These are phyloP conservation scores for Metschnikowia kofuensis DNA, from an alignment of 805 yeast species.

Conservation along the genomic window DNA sequence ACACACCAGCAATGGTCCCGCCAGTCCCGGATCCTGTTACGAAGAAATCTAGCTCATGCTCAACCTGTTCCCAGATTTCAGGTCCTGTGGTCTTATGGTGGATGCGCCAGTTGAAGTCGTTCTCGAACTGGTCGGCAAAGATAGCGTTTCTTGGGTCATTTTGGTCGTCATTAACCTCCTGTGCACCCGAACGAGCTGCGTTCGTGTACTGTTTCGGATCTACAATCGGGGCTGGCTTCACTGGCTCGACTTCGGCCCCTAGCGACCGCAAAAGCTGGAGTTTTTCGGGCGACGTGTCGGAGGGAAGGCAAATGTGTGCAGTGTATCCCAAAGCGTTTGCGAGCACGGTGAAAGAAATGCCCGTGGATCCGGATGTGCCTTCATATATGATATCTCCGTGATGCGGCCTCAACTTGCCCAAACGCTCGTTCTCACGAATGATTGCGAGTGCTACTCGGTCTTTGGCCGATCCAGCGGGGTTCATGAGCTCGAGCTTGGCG, in stretches of 20 bases:
- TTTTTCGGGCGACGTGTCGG: conserved; percentile 87
- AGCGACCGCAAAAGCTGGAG: conserved; percentile 63
- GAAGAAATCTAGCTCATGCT: conserved; percentile 65
- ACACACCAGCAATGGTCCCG: conserved; percentile 29
- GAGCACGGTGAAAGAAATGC: conserved; percentile 89
- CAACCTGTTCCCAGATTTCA: conserved; percentile 77
- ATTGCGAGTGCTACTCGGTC: conserved; percentile 91
- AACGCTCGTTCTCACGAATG: conserved; percentile 61
- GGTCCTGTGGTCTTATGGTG: conserved; percentile 90
- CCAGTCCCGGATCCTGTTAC: conserved; percentile 96
- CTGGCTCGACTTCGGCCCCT: conserved; percentile 83
- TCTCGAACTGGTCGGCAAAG: conserved; percentile 95
- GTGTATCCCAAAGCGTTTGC: conserved; percentile 85
- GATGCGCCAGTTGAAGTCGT: conserved; percentile 81
- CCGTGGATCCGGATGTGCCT: conserved; percentile 97
- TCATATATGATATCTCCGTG: conserved; percentile 78
- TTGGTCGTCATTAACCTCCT: conserved; percentile 40
- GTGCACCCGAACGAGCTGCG: conserved; percentile 70
- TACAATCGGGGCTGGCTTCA: conserved; percentile 91
- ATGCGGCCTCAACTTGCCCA: conserved; percentile 55
- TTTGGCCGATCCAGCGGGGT: conserved; percentile 95
- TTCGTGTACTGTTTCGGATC: conserved; percentile 93
- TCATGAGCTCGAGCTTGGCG: conserved; percentile 81
- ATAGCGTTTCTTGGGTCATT: conserved; percentile 52
- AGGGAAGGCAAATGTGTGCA: conserved; percentile 92